Base-by-base conservation (phyloP, 768 basidiomycete genomes). In the Terana coerulea region DNA sequence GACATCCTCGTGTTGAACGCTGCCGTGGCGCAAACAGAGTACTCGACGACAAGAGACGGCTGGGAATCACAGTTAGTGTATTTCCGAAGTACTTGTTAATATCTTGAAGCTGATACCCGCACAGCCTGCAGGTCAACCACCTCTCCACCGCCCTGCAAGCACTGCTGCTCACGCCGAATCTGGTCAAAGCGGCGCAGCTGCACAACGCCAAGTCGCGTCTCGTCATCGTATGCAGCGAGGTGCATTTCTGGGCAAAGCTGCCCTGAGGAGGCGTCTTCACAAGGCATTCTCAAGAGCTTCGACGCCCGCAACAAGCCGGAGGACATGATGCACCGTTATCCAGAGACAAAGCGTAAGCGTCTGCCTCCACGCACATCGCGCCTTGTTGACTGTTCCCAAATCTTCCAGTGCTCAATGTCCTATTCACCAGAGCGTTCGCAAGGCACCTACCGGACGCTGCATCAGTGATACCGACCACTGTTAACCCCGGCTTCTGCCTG, bases 81-180 rank as follows among this genome's bases (percentile, higher is more conserved):
- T 8, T 22, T 35, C 1, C 15, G 28, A 26, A 37, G 14, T 48
- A 8, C 5, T n/a, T 24, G n/a, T n/a, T n/a, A n/a, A n/a, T n/a
- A n/a, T n/a, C n/a, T 1, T 5, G 24, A 7, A 47, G 17, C 33
- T 28, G 1, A 26, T 3, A 24, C 28, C 14, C 25, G 3, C 26
- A 21, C 24, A 82, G 79, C 9, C 49, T 79, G 0, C 78, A 81
- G 53, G 71, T 76, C 36, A 80, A 80, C 57, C 56, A 69, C 56
- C 60, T 82, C 8, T 64, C 74, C 0, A 68, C 66, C 8, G 63
- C 70, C 5, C 63, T 79, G 0, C 64, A 78, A 3, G 61, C 68
- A 0, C 53, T 80, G 4, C 66, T 69, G 5, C 64, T 80, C 0
- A 63, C 79, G 0, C 79, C 80, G 0, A 58, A 54, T 7, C 67